Base-by-base conservation (phyloP, 169 alveolate genomes). In the Cryptosporidium bovis region DNA sequence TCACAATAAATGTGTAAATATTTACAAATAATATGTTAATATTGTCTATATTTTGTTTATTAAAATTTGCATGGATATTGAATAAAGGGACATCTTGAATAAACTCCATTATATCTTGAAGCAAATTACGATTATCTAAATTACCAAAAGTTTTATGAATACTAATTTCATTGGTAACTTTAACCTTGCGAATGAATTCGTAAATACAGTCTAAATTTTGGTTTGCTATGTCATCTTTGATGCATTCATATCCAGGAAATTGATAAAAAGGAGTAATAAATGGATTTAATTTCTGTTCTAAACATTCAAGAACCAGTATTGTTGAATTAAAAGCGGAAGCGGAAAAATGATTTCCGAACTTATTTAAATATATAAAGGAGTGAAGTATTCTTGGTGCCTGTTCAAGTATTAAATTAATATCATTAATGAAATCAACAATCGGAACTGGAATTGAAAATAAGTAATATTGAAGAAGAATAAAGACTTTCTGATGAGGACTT, bases 401-500 rank as follows among this genome's bases (percentile, higher is more conserved):
- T 71, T 95, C 98, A 24, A 95, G 60, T 15, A 95, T 96, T 56
- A 92, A 83, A 89, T 95, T 94, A 56, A 94, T 91, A 89, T 95
- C 98, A 51, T 95, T 94, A 36, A 91, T 89, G 82, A 92, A 95
- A 83, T 95, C 98, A 66, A 94, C 93, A 34, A 95, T 93, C 15
- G 96, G 96, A 66, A 94, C 92, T 65, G 95, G 96, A 12, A 77
- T 60, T 8, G 77, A 56, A 58, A 77, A 77, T 44, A 77, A 20
- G 48, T 77, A 29, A 8, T 96, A 96, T 92, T 95, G 98, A 15
- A 97, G 85, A 50, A 97, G 95, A 65, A 97, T 90, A 82, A 95
- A 95, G 3, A 98, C 95, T 85, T 97, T 97, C 15, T 96, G 96
- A 82, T 95, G 93, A 2, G 97, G 97, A 60, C 87, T 77, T 89